These are phyloP conservation scores for Themeda triandra DNA, from an alignment of 176 grass and related monocot species.

Conservation along the genomic window DNA sequence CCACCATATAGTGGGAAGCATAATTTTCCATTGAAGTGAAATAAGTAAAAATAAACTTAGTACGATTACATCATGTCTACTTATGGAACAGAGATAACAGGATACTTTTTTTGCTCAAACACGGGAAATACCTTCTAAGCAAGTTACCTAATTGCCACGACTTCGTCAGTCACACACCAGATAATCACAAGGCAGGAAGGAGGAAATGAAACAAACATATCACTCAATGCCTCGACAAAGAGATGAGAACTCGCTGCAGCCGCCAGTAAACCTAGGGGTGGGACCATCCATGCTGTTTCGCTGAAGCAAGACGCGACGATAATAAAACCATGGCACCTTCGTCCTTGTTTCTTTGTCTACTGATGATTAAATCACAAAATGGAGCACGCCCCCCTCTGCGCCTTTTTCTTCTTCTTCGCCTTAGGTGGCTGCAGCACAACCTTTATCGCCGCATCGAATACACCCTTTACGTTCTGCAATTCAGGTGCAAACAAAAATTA, in stretches of 20 bases:
- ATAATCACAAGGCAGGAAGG: slow-evolving; percentile 70
- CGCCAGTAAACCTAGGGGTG: slow-evolving; percentile 42
- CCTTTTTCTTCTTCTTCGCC: slow-evolving; percentile 79
- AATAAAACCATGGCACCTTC: slow-evolving; percentile 55
- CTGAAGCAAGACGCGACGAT: slow-evolving; percentile 55
- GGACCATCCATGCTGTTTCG: slow-evolving; percentile 28
- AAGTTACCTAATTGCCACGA: slow-evolving; percentile 70
- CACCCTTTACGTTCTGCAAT: slow-evolving; percentile 73
- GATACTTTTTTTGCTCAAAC: slow-evolving; percentile 56
- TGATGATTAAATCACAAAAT: slow-evolving; percentile 74
- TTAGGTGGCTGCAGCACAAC: slow-evolving; percentile 75
- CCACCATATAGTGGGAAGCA: slow-evolving; percentile 26
- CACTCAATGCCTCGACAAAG: slow-evolving; percentile 58
- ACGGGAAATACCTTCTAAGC: slow-evolving; percentile 60
- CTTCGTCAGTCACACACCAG: slow-evolving; percentile 51
- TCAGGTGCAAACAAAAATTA: neutral
- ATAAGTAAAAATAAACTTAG: slow-evolving; percentile 51
- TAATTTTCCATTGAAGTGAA: slow-evolving; percentile 57
- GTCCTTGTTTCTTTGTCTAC: slow-evolving; percentile 63
- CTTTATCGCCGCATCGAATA: slow-evolving; percentile 78
- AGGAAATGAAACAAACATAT: slow-evolving; percentile 57
- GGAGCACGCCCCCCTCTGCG: slow-evolving; percentile 56
- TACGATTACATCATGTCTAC: slow-evolving; percentile 70
- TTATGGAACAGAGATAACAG: slow-evolving; percentile 56
- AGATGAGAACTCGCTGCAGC: slow-evolving; percentile 55